Percentiles rank a stretch among this genome's conserved stretches.
Evolutionary conservation across 257 asterid genomes (phyloP).

Genomic region (Fraxinus excelsior): DNA sequence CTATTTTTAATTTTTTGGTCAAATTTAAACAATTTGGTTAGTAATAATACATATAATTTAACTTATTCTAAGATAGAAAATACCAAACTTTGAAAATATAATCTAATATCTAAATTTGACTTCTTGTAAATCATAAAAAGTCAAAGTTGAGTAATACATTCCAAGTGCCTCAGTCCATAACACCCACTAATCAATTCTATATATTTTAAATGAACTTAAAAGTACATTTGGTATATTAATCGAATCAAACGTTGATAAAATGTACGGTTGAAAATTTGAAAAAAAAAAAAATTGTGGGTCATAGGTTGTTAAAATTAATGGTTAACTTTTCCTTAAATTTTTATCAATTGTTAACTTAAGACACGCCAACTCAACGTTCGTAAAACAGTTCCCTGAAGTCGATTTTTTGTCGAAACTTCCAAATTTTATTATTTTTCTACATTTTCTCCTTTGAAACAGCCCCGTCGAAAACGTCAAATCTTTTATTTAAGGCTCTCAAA

Average conservation of each 20-base stretch:
- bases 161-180: not conserved
- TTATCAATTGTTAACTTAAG: too few relatives aligned
- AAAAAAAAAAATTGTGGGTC: too few relatives aligned
- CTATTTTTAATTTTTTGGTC: not conserved
- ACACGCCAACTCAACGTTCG: too few relatives aligned
- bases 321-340: too few relatives aligned
- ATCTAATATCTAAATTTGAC: not conserved
- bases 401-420: not conserved
- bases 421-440: too few relatives aligned
- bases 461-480: too few relatives aligned
- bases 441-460: too few relatives aligned
- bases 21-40: not conserved
- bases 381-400: too few relatives aligned
- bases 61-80: not conserved
- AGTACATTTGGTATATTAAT: not conserved
- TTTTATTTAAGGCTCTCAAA: too few relatives aligned
- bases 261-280: too few relatives aligned
- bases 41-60: not conserved
- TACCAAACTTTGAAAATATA: not conserved
- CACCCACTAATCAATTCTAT: not conserved
- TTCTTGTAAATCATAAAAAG: not conserved
- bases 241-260: not conserved
- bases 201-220: not conserved
- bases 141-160: not conserved
- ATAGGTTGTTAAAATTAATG: too few relatives aligned